These are phyloP conservation scores for Gyrodon lividus DNA, from an alignment of 768 basidiomycete species.

Conservation along the genomic window DNA sequence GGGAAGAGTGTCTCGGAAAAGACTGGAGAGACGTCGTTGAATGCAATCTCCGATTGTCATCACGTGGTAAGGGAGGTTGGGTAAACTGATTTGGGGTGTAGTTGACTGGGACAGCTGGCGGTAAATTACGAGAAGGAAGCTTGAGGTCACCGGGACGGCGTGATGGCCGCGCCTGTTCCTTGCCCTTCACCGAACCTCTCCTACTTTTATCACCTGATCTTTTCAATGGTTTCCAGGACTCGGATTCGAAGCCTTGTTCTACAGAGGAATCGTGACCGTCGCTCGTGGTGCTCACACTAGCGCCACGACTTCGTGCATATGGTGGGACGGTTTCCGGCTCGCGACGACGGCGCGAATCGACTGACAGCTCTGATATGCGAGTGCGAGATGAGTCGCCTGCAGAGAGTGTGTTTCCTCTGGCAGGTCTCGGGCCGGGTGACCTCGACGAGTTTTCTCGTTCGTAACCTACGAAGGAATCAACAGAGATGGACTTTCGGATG, in stretches of 20 bases:
- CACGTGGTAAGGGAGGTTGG: slow-evolving; percentile 37
- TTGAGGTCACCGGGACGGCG: slow-evolving; percentile 60
- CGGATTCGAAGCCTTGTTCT: slow-evolving; percentile 51
- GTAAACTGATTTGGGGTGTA: slow-evolving; percentile 35
- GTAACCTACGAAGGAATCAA: slow-evolving; percentile 66
- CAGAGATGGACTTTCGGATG: slow-evolving; percentile 74
- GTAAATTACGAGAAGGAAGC: slow-evolving; percentile 55
- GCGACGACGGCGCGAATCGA: slow-evolving; percentile 26
- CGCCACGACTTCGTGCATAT: slow-evolving; percentile 51
- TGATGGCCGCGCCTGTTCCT: slow-evolving; percentile 40
- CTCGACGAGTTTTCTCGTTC: slow-evolving; percentile 36
- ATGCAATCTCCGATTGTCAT: slow-evolving; percentile 39
- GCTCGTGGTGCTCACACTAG: slow-evolving; percentile 51
- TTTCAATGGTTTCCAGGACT: slow-evolving; percentile 47
- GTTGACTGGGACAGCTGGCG: slow-evolving; percentile 31
- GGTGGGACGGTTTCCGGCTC: slow-evolving; percentile 28
- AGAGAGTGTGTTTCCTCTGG: slow-evolving; percentile 37
- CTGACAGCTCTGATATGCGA: slow-evolving; percentile 27
- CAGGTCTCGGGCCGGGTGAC: slow-evolving; percentile 34
- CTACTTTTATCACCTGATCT: slow-evolving; percentile 43
- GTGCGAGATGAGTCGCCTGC: slow-evolving; percentile 35
- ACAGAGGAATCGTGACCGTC: slow-evolving; percentile 40
- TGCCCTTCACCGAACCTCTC: slow-evolving; percentile 47
- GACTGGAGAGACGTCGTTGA: slow-evolving; percentile 40
- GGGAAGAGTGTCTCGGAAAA: slow-evolving; percentile 31